Base-by-base conservation (phyloP, 2,329 filamentous ascomycete genomes). In the Huntiella omanensis region DNA sequence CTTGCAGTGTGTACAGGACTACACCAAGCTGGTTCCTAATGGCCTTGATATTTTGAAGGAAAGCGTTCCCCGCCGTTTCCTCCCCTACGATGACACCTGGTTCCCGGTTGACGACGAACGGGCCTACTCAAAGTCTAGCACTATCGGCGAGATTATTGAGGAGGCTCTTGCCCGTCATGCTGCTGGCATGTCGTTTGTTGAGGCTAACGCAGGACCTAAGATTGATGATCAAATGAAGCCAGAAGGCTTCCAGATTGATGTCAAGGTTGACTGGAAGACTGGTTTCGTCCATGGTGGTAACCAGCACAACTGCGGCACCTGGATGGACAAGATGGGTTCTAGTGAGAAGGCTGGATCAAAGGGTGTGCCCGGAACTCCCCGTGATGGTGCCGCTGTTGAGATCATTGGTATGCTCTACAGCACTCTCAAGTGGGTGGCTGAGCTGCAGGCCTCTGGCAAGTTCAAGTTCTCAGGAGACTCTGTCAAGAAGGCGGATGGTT, bases 301-400 rank as follows among this genome's bases (percentile, higher is more conserved):
- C 57, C 87, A 95, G 58, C 71, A 67, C 63, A 98, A 98, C 62
- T 98, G 92, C 55, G 91, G 91, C 45, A 98, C 91, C 1, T 98
- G 91, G 91, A 95, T 95, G 86, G 91, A 98, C 69, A 98, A 98
- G 71, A 98, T 98, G 91, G 91, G 91, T n/a, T 91, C 98, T 61
- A 94, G 86, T 52, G 77, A 83, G 52, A 83, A 79, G 51, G 91
- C 92, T 12, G 80, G 82, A 49, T 94, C 79, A 57, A 96, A 95
- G 65, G 92, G 91, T 43, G 69, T 94, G 15, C 92, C 91, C 1
- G 91, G 87, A 6, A 98, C 91, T n/a, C 91, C 91, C 40, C 81
- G 92, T 55, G 92, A 98, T 59, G 91, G 91, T 28, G 86, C 91
- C 37, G 86, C 91, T 15, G 74, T 98, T 47, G 91, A 98, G 60